Percentiles rank a stretch among this genome's conserved stretches.
Evolutionary conservation across 2,329 filamentous ascomycete genomes (phyloP).

Genomic region (Thielaviopsis cerberus): DNA sequence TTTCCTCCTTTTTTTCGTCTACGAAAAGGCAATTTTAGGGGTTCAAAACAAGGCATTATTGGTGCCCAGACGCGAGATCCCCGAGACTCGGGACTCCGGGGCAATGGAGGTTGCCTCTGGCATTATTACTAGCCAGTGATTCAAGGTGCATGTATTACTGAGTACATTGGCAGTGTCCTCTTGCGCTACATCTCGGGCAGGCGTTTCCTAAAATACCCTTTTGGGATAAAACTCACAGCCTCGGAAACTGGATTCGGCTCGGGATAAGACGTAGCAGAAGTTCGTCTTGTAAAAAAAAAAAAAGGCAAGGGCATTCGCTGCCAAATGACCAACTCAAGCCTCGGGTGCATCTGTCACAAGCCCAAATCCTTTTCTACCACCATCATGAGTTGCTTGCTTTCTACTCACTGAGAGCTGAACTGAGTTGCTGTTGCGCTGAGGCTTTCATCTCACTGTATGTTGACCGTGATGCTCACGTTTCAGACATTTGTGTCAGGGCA

Average conservation of each 20-base stretch:
- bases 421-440: background rate
- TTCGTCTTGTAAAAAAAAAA: background rate
- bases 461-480: background rate
- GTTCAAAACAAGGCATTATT: background rate
- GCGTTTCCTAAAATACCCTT: conserved; percentile 8
- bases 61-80: background rate
- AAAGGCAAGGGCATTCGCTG: background rate
- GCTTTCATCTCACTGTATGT: background rate
- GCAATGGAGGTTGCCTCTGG: background rate
- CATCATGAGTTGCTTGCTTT: no score
- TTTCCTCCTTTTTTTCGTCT: background rate
- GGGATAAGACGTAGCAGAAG: background rate
- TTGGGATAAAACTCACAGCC: conserved; percentile 4
- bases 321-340: background rate
- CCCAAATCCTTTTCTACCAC: no score
- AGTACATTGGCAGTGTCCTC: no score
- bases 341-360: no score
- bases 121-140: no score
- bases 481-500: background rate
- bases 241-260: background rate
- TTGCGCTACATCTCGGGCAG: background rate
- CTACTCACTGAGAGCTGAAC: background rate
- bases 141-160: no score
- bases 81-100: background rate
- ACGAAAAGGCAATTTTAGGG: no score